A percentile compares a stretch with the other conserved stretches of the same genome.
Evolutionary conservation across 1,284 basidiomycete genomes (phyloP).

Genomic region (Leccinum proximum): DNA sequence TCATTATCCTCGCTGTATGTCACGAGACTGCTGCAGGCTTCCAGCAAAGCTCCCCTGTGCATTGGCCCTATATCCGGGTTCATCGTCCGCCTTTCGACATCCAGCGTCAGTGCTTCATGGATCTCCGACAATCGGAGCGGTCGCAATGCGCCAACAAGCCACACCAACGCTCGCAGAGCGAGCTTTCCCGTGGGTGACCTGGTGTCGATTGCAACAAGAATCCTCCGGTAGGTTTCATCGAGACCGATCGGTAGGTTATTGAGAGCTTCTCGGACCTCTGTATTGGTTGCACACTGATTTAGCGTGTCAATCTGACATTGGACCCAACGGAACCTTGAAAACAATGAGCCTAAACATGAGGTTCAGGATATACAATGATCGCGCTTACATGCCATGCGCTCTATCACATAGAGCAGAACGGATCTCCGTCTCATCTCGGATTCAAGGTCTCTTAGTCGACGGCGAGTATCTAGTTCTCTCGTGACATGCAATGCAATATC

Average conservation of each 20-base stretch:
- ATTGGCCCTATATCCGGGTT: constrained; percentile 4
- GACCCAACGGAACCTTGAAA: constrained; percentile 14
- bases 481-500: constrained; percentile 15
- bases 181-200: constrained; percentile 4
- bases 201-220: constrained; percentile 3
- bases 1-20: constrained; percentile 9
- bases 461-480: constrained; percentile 12
- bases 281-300: constrained; percentile 8
- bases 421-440: constrained; percentile 5
- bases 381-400: constrained; percentile 14
- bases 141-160: constrained; percentile 8
- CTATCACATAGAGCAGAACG: constrained; percentile 1
- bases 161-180: constrained; percentile 5
- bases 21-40: constrained; percentile 10
- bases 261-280: constrained; percentile 8
- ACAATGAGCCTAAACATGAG: background rate
- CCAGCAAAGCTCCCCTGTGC: constrained; percentile 3
- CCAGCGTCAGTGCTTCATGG: constrained; percentile 6
- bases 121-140: constrained; percentile 8
- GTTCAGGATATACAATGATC: background rate
- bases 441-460: constrained; percentile 6
- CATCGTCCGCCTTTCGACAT: background rate
- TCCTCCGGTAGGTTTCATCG: constrained; percentile 12
- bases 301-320: constrained; percentile 11
- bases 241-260: constrained; percentile 8